Evolutionary conservation across 371 early-diverging fungal species (phyloP).

Genomic region (Funneliformis caledonium): DNA sequence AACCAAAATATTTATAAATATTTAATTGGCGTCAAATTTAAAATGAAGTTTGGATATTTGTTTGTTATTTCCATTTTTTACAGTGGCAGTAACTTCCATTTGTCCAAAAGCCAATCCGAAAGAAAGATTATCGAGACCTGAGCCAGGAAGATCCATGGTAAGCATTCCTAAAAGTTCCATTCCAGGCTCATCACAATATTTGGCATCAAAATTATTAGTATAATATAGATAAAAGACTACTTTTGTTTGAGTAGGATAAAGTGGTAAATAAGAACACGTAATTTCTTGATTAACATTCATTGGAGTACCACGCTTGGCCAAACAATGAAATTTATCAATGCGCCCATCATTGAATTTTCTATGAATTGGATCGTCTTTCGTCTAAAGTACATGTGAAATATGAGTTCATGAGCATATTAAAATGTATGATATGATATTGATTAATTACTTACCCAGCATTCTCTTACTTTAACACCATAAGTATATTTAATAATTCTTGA

Average conservation of each 20-base stretch:
- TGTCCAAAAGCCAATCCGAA: background rate
- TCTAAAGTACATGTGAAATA: too few species aligned
- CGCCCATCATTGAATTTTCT: background rate
- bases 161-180: background rate
- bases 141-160: background rate
- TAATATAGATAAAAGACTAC: background rate
- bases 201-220: background rate
- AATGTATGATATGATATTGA: too few species aligned
- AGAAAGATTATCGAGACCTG: background rate
- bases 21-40: background rate
- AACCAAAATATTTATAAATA: too few species aligned
- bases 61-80: slow-evolving; percentile 13
- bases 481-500: slow-evolving; percentile 35
- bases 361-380: too few species aligned
- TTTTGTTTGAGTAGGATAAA: too few species aligned
- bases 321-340: too few species aligned
- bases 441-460: background rate
- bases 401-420: too few species aligned
- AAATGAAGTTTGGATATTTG: background rate
- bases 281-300: too few species aligned
- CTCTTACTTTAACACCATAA: slow-evolving; percentile 7
- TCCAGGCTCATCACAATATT: slow-evolving; percentile 10
- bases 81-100: slow-evolving; percentile 18
- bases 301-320: too few species aligned
- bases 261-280: too few species aligned